Conservation (phyloP, 805 yeast genomes). For the Barnettozyma salicaria region DNA sequence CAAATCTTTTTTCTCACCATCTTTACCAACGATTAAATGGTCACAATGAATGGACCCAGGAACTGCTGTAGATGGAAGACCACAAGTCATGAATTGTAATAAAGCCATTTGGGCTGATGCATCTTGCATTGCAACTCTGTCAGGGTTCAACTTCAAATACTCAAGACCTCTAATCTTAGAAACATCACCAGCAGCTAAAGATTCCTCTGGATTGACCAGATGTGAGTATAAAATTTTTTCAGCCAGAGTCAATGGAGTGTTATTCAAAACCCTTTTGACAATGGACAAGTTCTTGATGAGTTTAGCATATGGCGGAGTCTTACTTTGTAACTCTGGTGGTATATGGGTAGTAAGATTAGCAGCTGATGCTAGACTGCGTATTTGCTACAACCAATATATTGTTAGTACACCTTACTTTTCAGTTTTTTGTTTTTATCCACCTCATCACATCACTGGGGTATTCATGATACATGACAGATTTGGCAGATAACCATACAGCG, state of each 20-base stretch:
- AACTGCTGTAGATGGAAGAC: constrained; percentile 78
- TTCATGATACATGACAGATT: too few relatives aligned
- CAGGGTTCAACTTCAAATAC: constrained; percentile 90
- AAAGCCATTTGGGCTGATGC: constrained; percentile 99
- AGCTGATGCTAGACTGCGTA: constrained; percentile 21
- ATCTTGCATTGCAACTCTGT: constrained; percentile 99
- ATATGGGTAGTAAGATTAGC: constrained; percentile 22
- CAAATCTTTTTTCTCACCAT: constrained; percentile 84
- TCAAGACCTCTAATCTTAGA: constrained; percentile 73
- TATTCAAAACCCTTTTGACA: constrained; percentile 60
- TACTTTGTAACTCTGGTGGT: constrained; percentile 56
- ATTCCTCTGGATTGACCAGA: constrained; percentile 79
- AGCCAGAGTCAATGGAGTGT: constrained; percentile 82
- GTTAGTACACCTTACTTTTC: too few relatives aligned
- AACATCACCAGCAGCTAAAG: constrained; percentile 49
- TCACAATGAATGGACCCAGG: constrained; percentile 98
- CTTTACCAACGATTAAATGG: constrained; percentile 94
- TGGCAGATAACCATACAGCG: too few relatives aligned
- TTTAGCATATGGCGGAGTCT: constrained; percentile 86
- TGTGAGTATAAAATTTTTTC: constrained; percentile 95
- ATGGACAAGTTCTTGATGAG: constrained; percentile 54
- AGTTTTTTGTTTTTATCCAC: too few relatives aligned
- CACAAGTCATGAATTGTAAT: constrained; percentile 96
- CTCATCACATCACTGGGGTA: too few relatives aligned
- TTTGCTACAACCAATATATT: too few relatives aligned